Percentiles rank a stretch among this genome's conserved stretches.
Evolutionary conservation across 2,329 filamentous ascomycete genomes (phyloP).

Genomic region (Diplodia sapinea): DNA sequence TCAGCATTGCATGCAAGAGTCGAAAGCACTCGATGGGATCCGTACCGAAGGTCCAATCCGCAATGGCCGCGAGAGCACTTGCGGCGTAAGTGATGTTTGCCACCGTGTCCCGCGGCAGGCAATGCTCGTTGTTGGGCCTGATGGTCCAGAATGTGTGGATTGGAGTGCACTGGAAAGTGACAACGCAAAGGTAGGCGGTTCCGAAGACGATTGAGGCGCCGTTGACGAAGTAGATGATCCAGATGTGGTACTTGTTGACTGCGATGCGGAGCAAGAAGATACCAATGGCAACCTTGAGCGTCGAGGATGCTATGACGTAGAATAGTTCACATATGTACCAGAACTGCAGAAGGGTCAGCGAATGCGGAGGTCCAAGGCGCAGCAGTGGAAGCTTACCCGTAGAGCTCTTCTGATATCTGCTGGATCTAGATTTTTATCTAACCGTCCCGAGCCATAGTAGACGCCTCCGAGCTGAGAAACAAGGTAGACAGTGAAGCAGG

Average conservation of each 20-base stretch:
- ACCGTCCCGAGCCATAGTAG: slow-evolving; percentile 48
- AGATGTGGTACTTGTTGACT: slow-evolving; percentile 52
- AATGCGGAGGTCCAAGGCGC: neutral
- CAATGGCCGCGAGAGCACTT: slow-evolving; percentile 40
- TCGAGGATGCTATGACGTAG: slow-evolving; percentile 56
- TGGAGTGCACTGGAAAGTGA: slow-evolving; percentile 61
- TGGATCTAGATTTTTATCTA: slow-evolving; percentile 44
- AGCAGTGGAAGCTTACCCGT: slow-evolving; percentile 34
- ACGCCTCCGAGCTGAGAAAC: slow-evolving; percentile 49
- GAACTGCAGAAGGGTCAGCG: slow-evolving; percentile 42
- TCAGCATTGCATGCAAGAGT: neutral
- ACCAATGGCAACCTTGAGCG: slow-evolving; percentile 59
- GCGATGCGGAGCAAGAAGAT: slow-evolving; percentile 62
- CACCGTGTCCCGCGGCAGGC: slow-evolving; percentile 54
- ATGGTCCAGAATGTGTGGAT: slow-evolving; percentile 59
- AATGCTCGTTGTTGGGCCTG: slow-evolving; percentile 48
- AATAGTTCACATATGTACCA: slow-evolving; percentile 65
- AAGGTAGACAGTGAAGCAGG: slow-evolving; percentile 50
- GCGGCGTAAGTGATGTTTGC: slow-evolving; percentile 57
- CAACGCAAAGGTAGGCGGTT: slow-evolving; percentile 57
- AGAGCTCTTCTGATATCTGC: slow-evolving; percentile 41
- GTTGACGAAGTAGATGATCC: slow-evolving; percentile 56
- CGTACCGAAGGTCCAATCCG: slow-evolving; percentile 42
- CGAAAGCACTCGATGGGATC: neutral
- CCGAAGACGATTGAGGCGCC: slow-evolving; percentile 54